Percentiles rank a stretch among this genome's conserved stretches.
phyloP scores from a whole-genome alignment of 495 filamentous ascomycete species.

The Xanthoparmelia taractica region DNA sequence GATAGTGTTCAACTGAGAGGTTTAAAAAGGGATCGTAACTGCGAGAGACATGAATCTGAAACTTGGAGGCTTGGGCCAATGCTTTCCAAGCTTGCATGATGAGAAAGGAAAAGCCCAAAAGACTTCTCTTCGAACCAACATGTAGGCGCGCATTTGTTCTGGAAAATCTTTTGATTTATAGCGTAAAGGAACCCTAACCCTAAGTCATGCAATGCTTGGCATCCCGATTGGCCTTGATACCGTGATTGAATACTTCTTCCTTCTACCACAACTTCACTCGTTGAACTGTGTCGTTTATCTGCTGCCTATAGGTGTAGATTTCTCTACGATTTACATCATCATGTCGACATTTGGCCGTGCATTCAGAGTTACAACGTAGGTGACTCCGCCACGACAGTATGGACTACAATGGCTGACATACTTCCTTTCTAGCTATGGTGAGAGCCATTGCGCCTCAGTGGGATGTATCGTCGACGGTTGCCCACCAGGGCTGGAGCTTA shows the following conservation, averaged over 20 bases:
- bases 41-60: slow-evolving; percentile 71
- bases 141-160: no score
- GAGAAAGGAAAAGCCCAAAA: no score
- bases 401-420: slow-evolving; percentile 16
- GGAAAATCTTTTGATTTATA: no score
- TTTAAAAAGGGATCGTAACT: slow-evolving; percentile 77
- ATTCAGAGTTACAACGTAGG: slow-evolving; percentile 81
- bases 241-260: no score
- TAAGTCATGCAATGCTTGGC: no score
- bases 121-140: no score
- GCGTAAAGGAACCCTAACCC: no score
- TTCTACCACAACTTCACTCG: no score
- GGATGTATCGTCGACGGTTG: slow-evolving; percentile 83
- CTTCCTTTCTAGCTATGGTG: slow-evolving; percentile 58
- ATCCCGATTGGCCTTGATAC: no score
- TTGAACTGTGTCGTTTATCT: no score
- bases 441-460: slow-evolving; percentile 86
- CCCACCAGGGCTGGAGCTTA: slow-evolving; percentile 83
- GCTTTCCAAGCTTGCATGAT: slow-evolving; percentile 12
- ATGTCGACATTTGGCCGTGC: slow-evolving; percentile 92
- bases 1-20: slow-evolving; percentile 89
- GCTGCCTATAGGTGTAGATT: no score
- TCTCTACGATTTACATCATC: background rate
- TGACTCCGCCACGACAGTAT: slow-evolving; percentile 14
- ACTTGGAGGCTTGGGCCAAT: slow-evolving; percentile 33